These are phyloP conservation scores for Isabelozyma pseudorhagii DNA, from an alignment of 805 yeast species.

Conservation along the genomic window DNA sequence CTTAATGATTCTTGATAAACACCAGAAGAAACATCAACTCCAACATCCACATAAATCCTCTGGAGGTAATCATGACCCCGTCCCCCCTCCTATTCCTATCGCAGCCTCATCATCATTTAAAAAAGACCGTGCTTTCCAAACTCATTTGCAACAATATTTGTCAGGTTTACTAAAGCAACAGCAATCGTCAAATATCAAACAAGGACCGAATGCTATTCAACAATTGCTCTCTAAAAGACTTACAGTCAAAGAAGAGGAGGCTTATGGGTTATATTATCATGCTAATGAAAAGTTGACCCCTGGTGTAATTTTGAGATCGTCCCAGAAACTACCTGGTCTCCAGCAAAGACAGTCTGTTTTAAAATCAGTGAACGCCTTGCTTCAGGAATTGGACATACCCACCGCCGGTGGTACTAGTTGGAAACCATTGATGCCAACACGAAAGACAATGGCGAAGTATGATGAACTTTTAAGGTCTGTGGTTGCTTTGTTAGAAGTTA, in stretches of 20 bases:
- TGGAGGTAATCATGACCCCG: conserved; percentile 37
- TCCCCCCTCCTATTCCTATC: conserved; percentile 56
- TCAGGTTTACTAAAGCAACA: conserved; percentile 34
- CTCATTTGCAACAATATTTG: conserved; percentile 43
- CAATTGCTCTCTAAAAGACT: conserved; percentile 52
- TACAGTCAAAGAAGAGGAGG: conserved; percentile 74
- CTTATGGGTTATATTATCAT: conserved; percentile 79
- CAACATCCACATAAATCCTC: conserved; percentile 26
- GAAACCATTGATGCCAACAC: conserved; percentile 87
- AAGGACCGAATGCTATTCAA: conserved; percentile 38
- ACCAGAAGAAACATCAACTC: conserved; percentile 50
- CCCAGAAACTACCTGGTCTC: conserved; percentile 43
- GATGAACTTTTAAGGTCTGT: conserved; percentile 72
- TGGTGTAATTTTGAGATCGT: conserved; percentile 81
- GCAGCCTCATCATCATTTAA: conserved; percentile 52
- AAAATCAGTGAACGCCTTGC: conserved; percentile 65
- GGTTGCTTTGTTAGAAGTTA: conserved; percentile 72
- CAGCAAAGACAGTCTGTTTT: conserved; percentile 66
- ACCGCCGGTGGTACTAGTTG: conserved; percentile 45
- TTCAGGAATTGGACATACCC: conserved; percentile 80
- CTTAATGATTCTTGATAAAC: conserved; percentile 66
- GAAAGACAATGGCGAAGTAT: conserved; percentile 68
- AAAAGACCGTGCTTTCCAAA: conserved; percentile 39
- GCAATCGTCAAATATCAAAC: conserved; percentile 21
- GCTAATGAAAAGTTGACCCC: conserved; percentile 64